phyloP scores from a whole-genome alignment of 352 stramenopile species.

The Phytophthora litchii region DNA sequence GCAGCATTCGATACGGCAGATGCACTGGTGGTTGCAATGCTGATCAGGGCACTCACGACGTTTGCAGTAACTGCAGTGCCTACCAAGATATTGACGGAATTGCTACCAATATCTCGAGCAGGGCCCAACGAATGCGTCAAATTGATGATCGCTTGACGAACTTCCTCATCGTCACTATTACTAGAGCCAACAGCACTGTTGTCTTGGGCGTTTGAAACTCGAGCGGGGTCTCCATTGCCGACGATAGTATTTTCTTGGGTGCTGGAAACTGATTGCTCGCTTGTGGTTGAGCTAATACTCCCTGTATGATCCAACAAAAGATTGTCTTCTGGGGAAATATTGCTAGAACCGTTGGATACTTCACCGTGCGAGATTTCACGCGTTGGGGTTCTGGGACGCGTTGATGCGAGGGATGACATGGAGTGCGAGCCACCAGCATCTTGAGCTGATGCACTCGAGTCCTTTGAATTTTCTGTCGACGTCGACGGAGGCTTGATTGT shows the following conservation, averaged over 20 bases:
- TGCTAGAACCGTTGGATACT: constrained; percentile 7
- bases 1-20: constrained; percentile 33
- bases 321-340: constrained; percentile 1
- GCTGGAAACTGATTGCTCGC: constrained; percentile 5
- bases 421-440: constrained; percentile 9
- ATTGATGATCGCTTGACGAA: constrained; percentile 32
- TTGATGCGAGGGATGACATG: constrained; percentile 13
- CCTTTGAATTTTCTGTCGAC: constrained; percentile 7
- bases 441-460: constrained; percentile 4
- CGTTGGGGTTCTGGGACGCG: constrained; percentile 3
- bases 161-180: constrained; percentile 16
- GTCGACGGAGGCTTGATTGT: constrained; percentile 11
- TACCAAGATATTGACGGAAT: constrained; percentile 60
- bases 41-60: constrained; percentile 53
- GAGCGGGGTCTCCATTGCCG: constrained; percentile 8
- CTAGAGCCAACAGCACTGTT: constrained; percentile 2
- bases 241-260: constrained; percentile 10
- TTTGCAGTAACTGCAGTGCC: constrained; percentile 59
- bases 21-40: constrained; percentile 42
- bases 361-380: constrained; percentile 1
- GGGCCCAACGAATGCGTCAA: constrained; percentile 30
- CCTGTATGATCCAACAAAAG: neutral
- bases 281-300: constrained; percentile 6
- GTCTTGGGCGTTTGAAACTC: constrained; percentile 13
- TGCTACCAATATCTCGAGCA: constrained; percentile 42